Evolutionary conservation across 768 basidiomycete genomes (phyloP).

Genomic region (Pleurotus citrinopileatus): DNA sequence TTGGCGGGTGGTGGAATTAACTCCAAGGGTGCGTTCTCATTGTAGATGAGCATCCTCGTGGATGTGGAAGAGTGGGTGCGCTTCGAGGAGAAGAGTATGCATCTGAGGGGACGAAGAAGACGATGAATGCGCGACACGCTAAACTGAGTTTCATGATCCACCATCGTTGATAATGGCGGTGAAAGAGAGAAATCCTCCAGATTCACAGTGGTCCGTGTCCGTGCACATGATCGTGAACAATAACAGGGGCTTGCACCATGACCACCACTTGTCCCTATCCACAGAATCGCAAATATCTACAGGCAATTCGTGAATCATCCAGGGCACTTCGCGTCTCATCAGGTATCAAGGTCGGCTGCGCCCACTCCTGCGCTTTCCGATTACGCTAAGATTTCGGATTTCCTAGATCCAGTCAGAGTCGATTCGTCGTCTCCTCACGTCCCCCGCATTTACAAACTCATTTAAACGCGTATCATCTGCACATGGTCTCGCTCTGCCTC

Average conservation of each 20-base stretch:
- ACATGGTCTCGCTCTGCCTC: slow-evolving; percentile 75
- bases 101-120: slow-evolving; percentile 44
- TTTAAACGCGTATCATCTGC: slow-evolving; percentile 57
- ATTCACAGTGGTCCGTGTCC: background rate
- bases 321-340: slow-evolving; percentile 41
- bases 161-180: slow-evolving; percentile 14
- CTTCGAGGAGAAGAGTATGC: slow-evolving; percentile 24
- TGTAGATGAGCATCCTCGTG: background rate
- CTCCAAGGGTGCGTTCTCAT: slow-evolving; percentile 27
- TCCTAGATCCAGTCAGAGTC: slow-evolving; percentile 56
- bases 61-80: slow-evolving; percentile 9
- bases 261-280: slow-evolving; percentile 30
- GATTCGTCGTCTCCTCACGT: slow-evolving; percentile 61
- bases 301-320: slow-evolving; percentile 54
- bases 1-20: slow-evolving; percentile 36
- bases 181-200: background rate
- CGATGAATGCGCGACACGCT: slow-evolving; percentile 40
- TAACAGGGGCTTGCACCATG: background rate
- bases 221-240: background rate
- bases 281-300: slow-evolving; percentile 43
- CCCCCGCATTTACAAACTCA: slow-evolving; percentile 59
- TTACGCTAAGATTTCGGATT: too few species aligned
- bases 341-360: slow-evolving; percentile 55
- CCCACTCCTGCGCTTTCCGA: too few species aligned
- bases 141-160: slow-evolving; percentile 29